phyloP scores from a whole-genome alignment of 805 yeast genomes.

The Blastobotrys robertii region DNA sequence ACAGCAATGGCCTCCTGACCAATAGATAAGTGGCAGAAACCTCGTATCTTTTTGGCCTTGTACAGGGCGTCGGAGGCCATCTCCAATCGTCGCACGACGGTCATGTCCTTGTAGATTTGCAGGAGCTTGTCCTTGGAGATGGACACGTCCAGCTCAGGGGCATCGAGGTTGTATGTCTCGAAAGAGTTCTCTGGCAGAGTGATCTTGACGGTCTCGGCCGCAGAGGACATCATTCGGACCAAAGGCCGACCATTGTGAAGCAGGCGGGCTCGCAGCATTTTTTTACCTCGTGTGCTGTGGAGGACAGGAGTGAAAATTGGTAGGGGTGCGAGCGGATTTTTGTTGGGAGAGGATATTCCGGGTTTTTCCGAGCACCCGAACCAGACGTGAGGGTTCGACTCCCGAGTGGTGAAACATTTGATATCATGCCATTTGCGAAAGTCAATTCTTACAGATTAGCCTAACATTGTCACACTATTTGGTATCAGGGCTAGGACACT shows the following conservation, averaged over 20 bases:
- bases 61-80: slow-evolving; percentile 97
- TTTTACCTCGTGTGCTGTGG: no score
- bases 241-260: background rate
- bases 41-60: slow-evolving; percentile 97
- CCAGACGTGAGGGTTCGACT: no score
- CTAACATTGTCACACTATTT: no score
- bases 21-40: slow-evolving; percentile 95
- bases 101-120: slow-evolving; percentile 96
- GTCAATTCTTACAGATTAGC: no score
- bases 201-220: slow-evolving; percentile 14
- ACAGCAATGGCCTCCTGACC: slow-evolving; percentile 99
- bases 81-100: slow-evolving; percentile 84
- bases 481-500: no score
- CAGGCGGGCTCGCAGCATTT: background rate
- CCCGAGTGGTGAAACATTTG: no score
- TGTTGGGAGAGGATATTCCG: no score
- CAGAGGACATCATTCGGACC: slow-evolving; percentile 2
- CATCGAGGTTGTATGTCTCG: slow-evolving; percentile 73
- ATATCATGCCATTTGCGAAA: no score
- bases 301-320: no score
- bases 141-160: slow-evolving; percentile 63
- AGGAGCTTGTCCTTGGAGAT: slow-evolving; percentile 73
- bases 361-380: no score
- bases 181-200: slow-evolving; percentile 68
- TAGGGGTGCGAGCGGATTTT: no score